phyloP scores from a whole-genome alignment of 441 rosid genomes.

The Monsonia emarginata region DNA sequence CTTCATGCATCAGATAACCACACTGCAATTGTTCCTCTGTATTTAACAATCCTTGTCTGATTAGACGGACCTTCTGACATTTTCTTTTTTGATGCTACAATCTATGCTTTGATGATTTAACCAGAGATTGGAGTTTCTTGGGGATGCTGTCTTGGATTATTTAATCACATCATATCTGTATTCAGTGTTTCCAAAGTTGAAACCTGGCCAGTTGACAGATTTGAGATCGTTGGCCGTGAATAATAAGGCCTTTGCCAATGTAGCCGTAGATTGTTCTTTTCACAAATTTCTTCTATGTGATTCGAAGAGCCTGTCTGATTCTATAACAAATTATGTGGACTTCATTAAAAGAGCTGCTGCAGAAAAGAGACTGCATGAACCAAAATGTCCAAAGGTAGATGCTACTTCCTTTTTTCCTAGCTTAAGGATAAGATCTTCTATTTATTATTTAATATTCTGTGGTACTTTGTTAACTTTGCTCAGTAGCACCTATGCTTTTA shows the following conservation, averaged over 20 bases:
- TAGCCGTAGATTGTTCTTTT: conserved; percentile 55
- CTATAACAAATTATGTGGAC: conserved; percentile 45
- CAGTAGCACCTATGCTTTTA: background rate
- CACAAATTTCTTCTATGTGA: conserved; percentile 55
- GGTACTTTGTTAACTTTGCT: background rate
- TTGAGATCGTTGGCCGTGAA: conserved; percentile 74
- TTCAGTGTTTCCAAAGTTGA: conserved; percentile 72
- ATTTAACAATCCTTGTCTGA: conserved; percentile 2
- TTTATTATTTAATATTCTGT: background rate
- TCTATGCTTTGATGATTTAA: conserved; percentile 19
- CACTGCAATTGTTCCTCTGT: conserved; percentile 3
- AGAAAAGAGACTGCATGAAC: conserved; percentile 36
- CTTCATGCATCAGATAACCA: conserved; percentile 2
- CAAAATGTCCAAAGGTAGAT: conserved; percentile 82
- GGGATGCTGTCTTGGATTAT: conserved; percentile 95
- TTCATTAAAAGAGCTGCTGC: conserved; percentile 33
- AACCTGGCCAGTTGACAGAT: conserved; percentile 93
- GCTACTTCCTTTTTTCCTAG: background rate
- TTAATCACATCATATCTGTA: conserved; percentile 77
- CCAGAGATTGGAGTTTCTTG: conserved; percentile 96
- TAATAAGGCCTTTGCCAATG: conserved; percentile 71
- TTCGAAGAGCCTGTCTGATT: conserved; percentile 44
- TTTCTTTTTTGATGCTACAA: conserved; percentile 19
- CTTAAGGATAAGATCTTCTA: background rate
- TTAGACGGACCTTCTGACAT: conserved; percentile 9